These are phyloP conservation scores for Atkinsonella hypoxylon DNA, from an alignment of 2,329 filamentous ascomycete genomes.

Conservation along the genomic window DNA sequence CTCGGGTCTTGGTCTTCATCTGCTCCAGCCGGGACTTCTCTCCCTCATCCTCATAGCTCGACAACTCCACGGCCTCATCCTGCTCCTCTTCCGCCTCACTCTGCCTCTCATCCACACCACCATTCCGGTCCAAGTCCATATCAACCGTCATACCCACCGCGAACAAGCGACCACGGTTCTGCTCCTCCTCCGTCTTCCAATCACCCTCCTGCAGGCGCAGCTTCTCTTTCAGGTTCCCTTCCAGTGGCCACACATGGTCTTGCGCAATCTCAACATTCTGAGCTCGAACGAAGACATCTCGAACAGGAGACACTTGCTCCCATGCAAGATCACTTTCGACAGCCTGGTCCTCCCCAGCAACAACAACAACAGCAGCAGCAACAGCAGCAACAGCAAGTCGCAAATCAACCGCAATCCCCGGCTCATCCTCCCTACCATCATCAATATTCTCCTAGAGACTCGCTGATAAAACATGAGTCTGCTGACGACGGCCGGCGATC, in stretches of 20 bases:
- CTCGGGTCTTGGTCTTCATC: constrained; percentile 37
- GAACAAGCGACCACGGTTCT: constrained; percentile 18
- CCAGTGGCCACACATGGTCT: constrained; percentile 19
- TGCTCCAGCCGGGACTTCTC: constrained; percentile 34
- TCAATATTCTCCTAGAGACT: constrained; percentile 35
- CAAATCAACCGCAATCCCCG: constrained; percentile 26
- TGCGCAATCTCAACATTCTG: constrained; percentile 23
- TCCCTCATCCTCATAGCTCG: constrained; percentile 32
- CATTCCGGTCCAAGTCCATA: constrained; percentile 24
- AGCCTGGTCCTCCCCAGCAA: constrained; percentile 13
- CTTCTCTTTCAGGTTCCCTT: constrained; percentile 11
- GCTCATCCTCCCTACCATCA: constrained; percentile 31
- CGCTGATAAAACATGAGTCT: constrained; percentile 44
- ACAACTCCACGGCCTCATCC: constrained; percentile 12
- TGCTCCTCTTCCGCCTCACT: constrained; percentile 11
- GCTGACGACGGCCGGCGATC: constrained; percentile 39
- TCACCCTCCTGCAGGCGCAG: background rate
- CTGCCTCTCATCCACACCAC: constrained; percentile 11
- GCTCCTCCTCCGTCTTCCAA: background rate
- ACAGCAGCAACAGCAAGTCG: constrained; percentile 11
- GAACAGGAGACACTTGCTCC: constrained; percentile 42
- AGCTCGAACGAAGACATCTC: constrained; percentile 43
- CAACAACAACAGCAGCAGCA: constrained; percentile 12
- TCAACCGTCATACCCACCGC: constrained; percentile 28
- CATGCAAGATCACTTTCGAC: constrained; percentile 40